Evolutionary conservation across 768 basidiomycete genomes (phyloP), one percentile per base, ranked within the genome.

Genomic region (Lentinula raphanica): DNA sequence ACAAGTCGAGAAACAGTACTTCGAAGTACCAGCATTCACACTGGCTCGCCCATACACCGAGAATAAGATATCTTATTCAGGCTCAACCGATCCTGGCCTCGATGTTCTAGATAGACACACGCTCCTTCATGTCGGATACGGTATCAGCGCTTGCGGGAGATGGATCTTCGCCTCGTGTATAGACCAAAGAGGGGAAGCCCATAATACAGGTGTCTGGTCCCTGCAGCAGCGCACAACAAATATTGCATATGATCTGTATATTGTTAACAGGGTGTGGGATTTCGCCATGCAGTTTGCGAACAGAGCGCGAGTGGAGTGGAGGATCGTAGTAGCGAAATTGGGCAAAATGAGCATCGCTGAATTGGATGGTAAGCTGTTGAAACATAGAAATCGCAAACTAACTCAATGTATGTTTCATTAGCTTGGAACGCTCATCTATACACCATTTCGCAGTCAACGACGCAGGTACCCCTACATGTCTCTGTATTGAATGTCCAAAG

Each of bases 61-160:
- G 27, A 65, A 60, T 60, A 74, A 73, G 42, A 76, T 76, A n/a
- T 69, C 74, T 28, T 77, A 72, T 62, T 61, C 69, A 39, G 68
- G 75, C 50, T 60, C 74, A 15, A 58, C 71, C 1, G 71, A 72
- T 56, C 63, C 78, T 9, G 67, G 75, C 4, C 66, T 80, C 3
- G 84, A 85, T 58, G 79, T 85, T 15, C 54, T 79, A 48, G 82
- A 85, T 53, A 72, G 79, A 28, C 77, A 85, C 60, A 85, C 81
- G 1, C 70, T 93, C 54, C 72, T 94, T 44, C 92, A 94, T 66
- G 78, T 93, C 38, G 92, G 83, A 2, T 94, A 94, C 68, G 76
- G 72, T 39, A 60, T 87, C 1, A 86, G 87, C 11, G 63, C 68
- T 4, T 88, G 87, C 58, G 80, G 86, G 9, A 87, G 86, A 67